Conservation (phyloP, 208 protist genomes). For the Endotrypanum monterogeii region DNA sequence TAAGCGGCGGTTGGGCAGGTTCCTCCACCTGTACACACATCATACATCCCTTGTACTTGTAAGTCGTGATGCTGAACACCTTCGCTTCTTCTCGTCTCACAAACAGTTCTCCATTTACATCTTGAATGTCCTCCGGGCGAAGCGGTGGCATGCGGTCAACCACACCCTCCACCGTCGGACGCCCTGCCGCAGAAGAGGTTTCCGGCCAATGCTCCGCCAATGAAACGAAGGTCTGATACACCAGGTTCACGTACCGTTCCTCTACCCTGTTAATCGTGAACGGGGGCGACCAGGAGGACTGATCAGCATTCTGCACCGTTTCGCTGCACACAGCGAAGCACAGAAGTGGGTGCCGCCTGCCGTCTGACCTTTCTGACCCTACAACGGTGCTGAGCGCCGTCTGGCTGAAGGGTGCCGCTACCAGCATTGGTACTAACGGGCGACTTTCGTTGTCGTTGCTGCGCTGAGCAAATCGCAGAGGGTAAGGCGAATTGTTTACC, state of each 20-base stretch:
- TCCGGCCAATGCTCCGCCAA: constrained; percentile 52
- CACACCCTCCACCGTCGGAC: not conserved
- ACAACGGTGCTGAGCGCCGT: not conserved
- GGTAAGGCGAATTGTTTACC: constrained; percentile 52
- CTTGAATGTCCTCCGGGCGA: constrained; percentile 46
- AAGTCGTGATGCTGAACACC: constrained; percentile 45
- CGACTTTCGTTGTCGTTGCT: not conserved
- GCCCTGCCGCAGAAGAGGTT: not conserved
- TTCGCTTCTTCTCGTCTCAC: constrained; percentile 40
- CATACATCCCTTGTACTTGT: constrained; percentile 38
- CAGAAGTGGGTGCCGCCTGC: constrained; percentile 19
- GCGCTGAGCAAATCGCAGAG: constrained; percentile 28
- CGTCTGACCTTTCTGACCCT: not conserved
- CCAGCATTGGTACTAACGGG: not conserved
- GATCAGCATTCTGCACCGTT: constrained; percentile 22
- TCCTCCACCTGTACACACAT: constrained; percentile 60
- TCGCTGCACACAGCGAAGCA: constrained; percentile 21
- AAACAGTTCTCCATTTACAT: constrained; percentile 37
- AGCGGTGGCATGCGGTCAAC: constrained; percentile 39
- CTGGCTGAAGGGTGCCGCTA: constrained; percentile 5
- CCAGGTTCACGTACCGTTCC: constrained; percentile 57
- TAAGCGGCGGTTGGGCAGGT: constrained; percentile 53
- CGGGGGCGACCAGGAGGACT: constrained; percentile 44
- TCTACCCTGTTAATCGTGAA: constrained; percentile 48
- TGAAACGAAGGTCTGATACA: constrained; percentile 36